phyloP scores from a whole-genome alignment of 106 monocot genomes.

The Acorus calamus region DNA sequence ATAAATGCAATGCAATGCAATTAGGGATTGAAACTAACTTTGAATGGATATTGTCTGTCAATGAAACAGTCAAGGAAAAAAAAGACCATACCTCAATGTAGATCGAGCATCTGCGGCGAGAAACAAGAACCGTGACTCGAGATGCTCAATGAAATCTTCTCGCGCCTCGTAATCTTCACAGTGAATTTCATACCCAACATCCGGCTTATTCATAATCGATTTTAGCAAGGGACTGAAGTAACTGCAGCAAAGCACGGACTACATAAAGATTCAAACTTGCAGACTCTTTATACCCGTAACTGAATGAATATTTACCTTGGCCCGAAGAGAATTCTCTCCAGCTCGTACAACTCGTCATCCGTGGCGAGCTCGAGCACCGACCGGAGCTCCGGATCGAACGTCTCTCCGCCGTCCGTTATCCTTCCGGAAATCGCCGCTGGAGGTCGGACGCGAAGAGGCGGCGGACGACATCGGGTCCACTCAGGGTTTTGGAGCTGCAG shows the following conservation, averaged over 20 bases:
- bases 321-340: constrained; percentile 83
- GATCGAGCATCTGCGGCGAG: constrained; percentile 96
- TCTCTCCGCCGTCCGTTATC: constrained; percentile 2
- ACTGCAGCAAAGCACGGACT: constrained; percentile 25
- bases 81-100: constrained; percentile 50
- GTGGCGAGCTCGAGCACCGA: constrained; percentile 84
- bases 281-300: background rate
- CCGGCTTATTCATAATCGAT: constrained; percentile 55
- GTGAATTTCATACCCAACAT: constrained; percentile 39
- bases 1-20: background rate
- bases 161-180: constrained; percentile 57
- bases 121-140: constrained; percentile 89
- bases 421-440: no score
- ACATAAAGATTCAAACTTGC: no score
- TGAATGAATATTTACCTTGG: constrained; percentile 35
- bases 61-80: background rate
- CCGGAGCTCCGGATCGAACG: constrained; percentile 74
- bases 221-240: constrained; percentile 93
- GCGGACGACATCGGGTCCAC: no score
- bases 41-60: no score
- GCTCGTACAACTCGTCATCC: constrained; percentile 63
- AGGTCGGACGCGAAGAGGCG: no score
- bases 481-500: no score
- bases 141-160: constrained; percentile 67
- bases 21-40: no score